Conservation (phyloP, 2,329 filamentous ascomycete genomes). For the Microdochium nivale region DNA sequence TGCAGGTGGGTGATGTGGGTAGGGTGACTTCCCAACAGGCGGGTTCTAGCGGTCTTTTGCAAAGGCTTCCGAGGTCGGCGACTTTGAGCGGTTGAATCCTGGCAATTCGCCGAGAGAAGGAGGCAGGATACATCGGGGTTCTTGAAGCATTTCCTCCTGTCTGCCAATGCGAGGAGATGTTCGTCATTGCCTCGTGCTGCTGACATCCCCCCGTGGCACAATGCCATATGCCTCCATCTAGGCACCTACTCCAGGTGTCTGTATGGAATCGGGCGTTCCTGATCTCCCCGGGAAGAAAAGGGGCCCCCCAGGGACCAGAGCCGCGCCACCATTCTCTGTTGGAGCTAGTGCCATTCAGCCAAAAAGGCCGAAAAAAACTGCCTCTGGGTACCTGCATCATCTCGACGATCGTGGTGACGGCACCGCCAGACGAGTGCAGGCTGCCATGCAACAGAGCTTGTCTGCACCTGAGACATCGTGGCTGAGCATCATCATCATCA, state of each 20-base stretch:
- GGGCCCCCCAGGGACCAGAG: background rate
- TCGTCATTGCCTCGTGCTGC: no score
- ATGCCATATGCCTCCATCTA: no score
- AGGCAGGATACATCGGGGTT: no score
- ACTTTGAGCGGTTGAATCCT: no score
- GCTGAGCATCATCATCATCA: background rate
- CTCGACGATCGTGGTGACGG: background rate
- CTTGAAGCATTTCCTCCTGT: no score
- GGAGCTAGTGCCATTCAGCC: background rate
- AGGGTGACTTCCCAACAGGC: background rate
- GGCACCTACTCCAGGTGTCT: no score
- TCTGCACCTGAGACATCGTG: background rate
- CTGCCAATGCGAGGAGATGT: no score
- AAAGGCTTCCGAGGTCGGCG: no score
- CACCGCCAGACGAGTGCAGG: background rate
- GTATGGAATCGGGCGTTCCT: no score
- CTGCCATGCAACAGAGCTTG: background rate
- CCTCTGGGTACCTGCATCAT: background rate
- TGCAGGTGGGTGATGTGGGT: background rate
- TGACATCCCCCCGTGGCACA: no score
- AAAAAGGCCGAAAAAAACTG: background rate
- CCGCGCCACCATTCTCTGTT: background rate
- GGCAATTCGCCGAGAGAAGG: no score
- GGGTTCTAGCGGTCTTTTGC: no score
- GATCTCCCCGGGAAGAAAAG: background rate